Evolutionary conservation across 306 rosid genomes (phyloP).

Genomic region (Vigna unguiculata): DNA sequence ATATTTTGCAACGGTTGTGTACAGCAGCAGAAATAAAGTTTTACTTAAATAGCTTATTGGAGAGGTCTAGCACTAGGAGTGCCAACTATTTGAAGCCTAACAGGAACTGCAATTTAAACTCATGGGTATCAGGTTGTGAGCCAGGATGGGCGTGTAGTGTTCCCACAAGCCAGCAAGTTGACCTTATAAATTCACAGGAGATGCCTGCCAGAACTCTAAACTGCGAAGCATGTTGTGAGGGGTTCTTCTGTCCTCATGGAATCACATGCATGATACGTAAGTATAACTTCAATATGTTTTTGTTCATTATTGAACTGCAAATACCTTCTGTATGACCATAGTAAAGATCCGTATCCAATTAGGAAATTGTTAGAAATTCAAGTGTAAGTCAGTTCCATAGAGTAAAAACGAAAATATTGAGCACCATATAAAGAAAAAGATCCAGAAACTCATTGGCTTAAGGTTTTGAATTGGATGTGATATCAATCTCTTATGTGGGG

Average conservation of each 20-base stretch:
- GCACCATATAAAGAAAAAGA: too few relatives aligned
- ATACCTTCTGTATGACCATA: constrained; percentile 10
- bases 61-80: constrained; percentile 43
- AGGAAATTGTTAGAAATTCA: background rate
- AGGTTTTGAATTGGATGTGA: too few relatives aligned
- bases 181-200: constrained; percentile 56
- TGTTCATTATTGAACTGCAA: background rate
- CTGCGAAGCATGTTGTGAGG: constrained; percentile 83
- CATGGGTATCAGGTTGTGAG: constrained; percentile 90
- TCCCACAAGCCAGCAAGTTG: constrained; percentile 50
- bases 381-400: too few relatives aligned
- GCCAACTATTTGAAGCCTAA: constrained; percentile 67
- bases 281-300: constrained; percentile 42
- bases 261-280: constrained; percentile 92
- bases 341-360: background rate
- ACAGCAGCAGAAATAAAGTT: constrained; percentile 71
- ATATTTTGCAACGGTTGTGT: constrained; percentile 66
- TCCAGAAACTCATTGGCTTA: too few relatives aligned
- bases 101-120: constrained; percentile 74
- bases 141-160: constrained; percentile 91
- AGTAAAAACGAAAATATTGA: too few relatives aligned
- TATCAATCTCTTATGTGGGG: too few relatives aligned
- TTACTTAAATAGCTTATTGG: constrained; percentile 61
- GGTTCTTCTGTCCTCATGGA: constrained; percentile 88
- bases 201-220: constrained; percentile 66